A percentile compares a stretch with the other conserved stretches of the same genome.
Evolutionary conservation across 805 yeast species (phyloP).

Genomic region (Wickerhamiella alocasiicola): DNA sequence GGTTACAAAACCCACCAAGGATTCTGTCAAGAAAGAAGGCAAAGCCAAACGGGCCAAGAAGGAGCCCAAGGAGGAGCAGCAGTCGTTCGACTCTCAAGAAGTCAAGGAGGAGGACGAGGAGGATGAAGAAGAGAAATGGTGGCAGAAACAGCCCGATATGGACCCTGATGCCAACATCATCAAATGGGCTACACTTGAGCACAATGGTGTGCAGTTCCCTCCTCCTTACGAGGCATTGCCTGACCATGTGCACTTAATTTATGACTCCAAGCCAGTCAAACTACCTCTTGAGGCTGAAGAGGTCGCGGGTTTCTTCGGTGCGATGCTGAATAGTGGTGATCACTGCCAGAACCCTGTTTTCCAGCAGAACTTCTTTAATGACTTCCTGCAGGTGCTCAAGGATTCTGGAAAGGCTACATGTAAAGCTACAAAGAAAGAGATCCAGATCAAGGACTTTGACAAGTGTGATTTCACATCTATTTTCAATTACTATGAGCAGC

Average conservation of each 20-base stretch:
- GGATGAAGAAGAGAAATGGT: slow-evolving; percentile 36
- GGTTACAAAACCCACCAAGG: too few species aligned
- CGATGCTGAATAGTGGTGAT: slow-evolving; percentile 58
- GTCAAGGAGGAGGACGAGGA: slow-evolving; percentile 14
- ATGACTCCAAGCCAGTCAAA: slow-evolving; percentile 62
- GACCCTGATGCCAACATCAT: slow-evolving; percentile 53
- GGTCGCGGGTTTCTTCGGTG: slow-evolving; percentile 91
- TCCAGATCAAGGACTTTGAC: slow-evolving; percentile 42
- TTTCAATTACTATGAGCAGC: slow-evolving; percentile 53
- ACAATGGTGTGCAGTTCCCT: slow-evolving; percentile 86
- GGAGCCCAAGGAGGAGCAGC: slow-evolving; percentile 14
- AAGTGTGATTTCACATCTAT: slow-evolving; percentile 72
- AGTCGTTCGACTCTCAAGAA: slow-evolving; percentile 16
- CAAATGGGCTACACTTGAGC: slow-evolving; percentile 80
- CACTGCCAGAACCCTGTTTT: slow-evolving; percentile 81
- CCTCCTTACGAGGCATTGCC: slow-evolving; percentile 87
- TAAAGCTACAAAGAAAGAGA: slow-evolving; percentile 23
- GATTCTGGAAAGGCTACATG: slow-evolving; percentile 54
- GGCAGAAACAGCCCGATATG: too few species aligned
- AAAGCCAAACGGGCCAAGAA: slow-evolving; percentile 8
- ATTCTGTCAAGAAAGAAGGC: background rate
- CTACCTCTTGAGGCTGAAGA: slow-evolving; percentile 82
- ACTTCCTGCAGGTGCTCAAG: slow-evolving; percentile 54
- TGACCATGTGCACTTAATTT: slow-evolving; percentile 54
- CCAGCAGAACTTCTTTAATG: slow-evolving; percentile 75